phyloP scores from a whole-genome alignment of 2,329 filamentous ascomycete species.

The Apiospora malaysiana region DNA sequence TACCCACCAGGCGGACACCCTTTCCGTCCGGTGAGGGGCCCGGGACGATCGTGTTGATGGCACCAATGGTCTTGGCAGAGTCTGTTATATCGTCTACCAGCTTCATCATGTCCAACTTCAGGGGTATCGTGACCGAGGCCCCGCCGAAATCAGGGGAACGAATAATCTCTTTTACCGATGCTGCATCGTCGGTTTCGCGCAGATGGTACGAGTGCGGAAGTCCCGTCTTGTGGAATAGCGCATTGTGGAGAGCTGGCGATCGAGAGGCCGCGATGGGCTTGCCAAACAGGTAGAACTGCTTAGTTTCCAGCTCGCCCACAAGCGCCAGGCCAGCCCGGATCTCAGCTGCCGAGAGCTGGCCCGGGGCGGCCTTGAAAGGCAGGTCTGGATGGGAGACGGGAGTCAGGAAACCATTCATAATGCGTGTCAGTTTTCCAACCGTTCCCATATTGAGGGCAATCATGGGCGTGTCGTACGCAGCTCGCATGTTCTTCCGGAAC shows the following conservation, averaged over 20 bases:
- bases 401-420: slow-evolving; percentile 92
- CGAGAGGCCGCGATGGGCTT: slow-evolving; percentile 82
- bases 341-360: slow-evolving; percentile 88
- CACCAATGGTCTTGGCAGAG: slow-evolving; percentile 83
- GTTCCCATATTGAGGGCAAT: slow-evolving; percentile 97
- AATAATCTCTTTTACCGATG: slow-evolving; percentile 69
- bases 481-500: slow-evolving; percentile 79
- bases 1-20: slow-evolving; percentile 68
- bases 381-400: slow-evolving; percentile 89
- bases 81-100: slow-evolving; percentile 81
- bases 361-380: slow-evolving; percentile 93
- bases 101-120: slow-evolving; percentile 87
- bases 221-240: slow-evolving; percentile 76
- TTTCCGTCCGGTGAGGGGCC: slow-evolving; percentile 46
- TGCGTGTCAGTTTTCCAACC: slow-evolving; percentile 84
- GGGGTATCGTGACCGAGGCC: slow-evolving; percentile 92
- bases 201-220: slow-evolving; percentile 83
- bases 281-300: slow-evolving; percentile 87
- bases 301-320: slow-evolving; percentile 77
- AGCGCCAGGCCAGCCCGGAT: slow-evolving; percentile 81
- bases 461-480: slow-evolving; percentile 78
- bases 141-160: slow-evolving; percentile 81
- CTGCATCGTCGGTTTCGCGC: slow-evolving; percentile 73
- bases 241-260: slow-evolving; percentile 89
- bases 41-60: slow-evolving; percentile 91